These are phyloP conservation scores for Euphorbia corollata DNA, from an alignment of 441 rosid species.

Conservation along the genomic window DNA sequence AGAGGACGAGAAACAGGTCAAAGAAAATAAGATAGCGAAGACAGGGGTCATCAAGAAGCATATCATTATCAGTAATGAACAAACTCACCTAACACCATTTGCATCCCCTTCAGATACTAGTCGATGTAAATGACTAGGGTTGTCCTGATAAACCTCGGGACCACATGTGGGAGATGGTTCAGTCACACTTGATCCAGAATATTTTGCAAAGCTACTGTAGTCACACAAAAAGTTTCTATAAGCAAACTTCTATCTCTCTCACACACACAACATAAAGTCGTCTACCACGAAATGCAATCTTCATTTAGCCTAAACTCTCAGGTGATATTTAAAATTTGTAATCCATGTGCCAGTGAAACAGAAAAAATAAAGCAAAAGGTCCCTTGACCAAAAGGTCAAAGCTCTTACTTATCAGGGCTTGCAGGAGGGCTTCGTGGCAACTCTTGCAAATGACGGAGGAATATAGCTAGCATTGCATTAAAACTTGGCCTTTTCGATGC, in stretches of 20 bases:
- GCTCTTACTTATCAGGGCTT: constrained; percentile 83
- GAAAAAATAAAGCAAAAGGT: neutral
- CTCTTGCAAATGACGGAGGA: constrained; percentile 88
- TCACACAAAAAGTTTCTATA: constrained; percentile 18
- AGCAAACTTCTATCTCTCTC: constrained; percentile 1
- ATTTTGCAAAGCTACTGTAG: constrained; percentile 51
- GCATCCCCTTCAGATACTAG: constrained; percentile 75
- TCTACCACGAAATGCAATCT: constrained; percentile 4
- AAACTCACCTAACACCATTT: constrained; percentile 72
- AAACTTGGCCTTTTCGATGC: constrained; percentile 85
- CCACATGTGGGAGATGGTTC: constrained; percentile 44
- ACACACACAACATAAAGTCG: neutral
- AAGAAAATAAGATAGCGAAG: constrained; percentile 12
- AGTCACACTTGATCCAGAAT: constrained; percentile 46
- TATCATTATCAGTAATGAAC: neutral
- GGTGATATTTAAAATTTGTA: too few species aligned
- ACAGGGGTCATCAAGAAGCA: neutral
- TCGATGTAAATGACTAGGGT: constrained; percentile 58
- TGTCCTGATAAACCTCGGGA: constrained; percentile 46
- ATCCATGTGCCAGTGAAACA: neutral
- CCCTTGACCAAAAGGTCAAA: constrained; percentile 15
- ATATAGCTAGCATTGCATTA: constrained; percentile 81
- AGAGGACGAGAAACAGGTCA: neutral
- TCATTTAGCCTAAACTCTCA: neutral
- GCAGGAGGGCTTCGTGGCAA: constrained; percentile 90